phyloP scores from a whole-genome alignment of 2,329 filamentous ascomycete genomes.

The Curvularia sp. region DNA sequence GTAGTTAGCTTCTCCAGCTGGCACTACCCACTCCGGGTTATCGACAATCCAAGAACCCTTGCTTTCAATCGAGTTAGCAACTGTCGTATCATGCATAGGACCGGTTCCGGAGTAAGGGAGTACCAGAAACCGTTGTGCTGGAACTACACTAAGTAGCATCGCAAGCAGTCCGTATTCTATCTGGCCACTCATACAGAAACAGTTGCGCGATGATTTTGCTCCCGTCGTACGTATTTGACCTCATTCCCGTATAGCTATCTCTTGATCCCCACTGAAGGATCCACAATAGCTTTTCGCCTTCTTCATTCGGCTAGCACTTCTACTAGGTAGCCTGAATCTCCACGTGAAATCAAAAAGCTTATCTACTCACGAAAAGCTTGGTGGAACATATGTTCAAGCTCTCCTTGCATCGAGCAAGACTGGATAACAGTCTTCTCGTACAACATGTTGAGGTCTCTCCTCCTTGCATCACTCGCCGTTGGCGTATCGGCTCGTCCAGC shows the following conservation, averaged over 20 bases:
- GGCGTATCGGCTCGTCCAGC: constrained; percentile 7
- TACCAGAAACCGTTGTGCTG: constrained; percentile 4
- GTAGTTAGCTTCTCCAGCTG: background rate
- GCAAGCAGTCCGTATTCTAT: background rate
- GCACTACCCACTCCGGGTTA: background rate
- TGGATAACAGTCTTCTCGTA: background rate
- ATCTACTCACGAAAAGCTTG: background rate
- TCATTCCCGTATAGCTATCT: constrained; percentile 4
- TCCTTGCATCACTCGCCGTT: constrained; percentile 8
- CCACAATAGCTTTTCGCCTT: constrained; percentile 7
- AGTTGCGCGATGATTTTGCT: background rate
- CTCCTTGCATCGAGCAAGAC: background rate
- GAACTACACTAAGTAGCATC: constrained; percentile 1
- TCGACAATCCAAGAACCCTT: background rate
- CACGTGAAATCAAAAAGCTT: constrained; percentile 9
- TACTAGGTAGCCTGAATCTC: constrained; percentile 9
- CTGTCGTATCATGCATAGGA: background rate
- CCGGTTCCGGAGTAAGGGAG: constrained; percentile 3
- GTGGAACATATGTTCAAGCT: background rate
- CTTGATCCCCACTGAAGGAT: background rate
- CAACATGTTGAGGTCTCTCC: constrained; percentile 11
- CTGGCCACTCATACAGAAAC: background rate
- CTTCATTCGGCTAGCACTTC: constrained; percentile 6
- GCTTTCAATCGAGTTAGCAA: background rate
- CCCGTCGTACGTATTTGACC: background rate